Base-by-base conservation (phyloP, 176 grass and related monocot genomes). In the Triticum timopheevii region DNA sequence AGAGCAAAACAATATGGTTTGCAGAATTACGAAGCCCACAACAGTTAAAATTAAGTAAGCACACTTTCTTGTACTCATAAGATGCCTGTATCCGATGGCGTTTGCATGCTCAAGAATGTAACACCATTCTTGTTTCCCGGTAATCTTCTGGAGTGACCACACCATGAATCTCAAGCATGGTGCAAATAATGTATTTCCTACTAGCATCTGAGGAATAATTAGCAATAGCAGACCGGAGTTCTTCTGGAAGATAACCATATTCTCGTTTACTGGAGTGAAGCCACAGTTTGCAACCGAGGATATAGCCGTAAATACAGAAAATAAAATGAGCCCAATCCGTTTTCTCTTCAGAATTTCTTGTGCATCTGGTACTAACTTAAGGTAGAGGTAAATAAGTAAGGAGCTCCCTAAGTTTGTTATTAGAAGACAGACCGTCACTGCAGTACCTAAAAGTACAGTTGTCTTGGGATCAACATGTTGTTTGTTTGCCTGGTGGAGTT, bases 221-320 rank as follows among this genome's bases (percentile, higher is more conserved):
- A 97, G 12, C 59, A 97, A 65, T 65, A 94, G 81, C 5, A 97
- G 86, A 78, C 66, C 24, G 27, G 86, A 85, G 63, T 92, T 90
- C 63, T 88, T 92, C 38, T 84, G 69, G 88, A 97, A 97, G 7
- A 92, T 16, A 23, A 92, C 25, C 94, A 97, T 97, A 80, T 94
- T 94, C 82, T 97, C 92, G 72, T 94, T 97, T 90, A 69, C 83
- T 72, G 95, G 95, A 83, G 61, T 94, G 86, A 97, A 97, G 38
- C 95, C 95, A 67, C 94, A 94, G 79, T 97, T 97, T 30, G 71
- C 92, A 61, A 97, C 52, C 13, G 90, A 94, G 49, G 90, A 97
- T 67, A 97, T 76, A 28, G 88, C 80, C 11, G 86, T 92, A 85
- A 97, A 94, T 83, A 92, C 71, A 61, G 95, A 94, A 73, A 97